These are phyloP conservation scores for Colletotrichum gigasporum DNA, from an alignment of 2,329 filamentous ascomycete species.

Conservation along the genomic window DNA sequence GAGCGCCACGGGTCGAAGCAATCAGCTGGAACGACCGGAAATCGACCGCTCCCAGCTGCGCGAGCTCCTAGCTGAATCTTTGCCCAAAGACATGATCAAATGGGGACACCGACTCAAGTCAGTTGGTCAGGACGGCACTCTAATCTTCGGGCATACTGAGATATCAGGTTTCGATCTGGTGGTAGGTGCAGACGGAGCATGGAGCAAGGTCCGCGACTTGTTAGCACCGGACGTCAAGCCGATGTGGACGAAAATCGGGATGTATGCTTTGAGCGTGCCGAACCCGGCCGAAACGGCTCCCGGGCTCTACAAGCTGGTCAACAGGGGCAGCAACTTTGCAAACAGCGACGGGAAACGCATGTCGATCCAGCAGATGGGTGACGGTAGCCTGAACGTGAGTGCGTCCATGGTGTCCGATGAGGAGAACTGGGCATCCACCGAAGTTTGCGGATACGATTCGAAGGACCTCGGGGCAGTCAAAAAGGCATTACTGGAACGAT, in stretches of 20 bases:
- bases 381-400: conserved; percentile 55
- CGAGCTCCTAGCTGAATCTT: conserved; percentile 53
- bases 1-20: conserved; percentile 31
- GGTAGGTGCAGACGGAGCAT: conserved; percentile 48
- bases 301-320: conserved; percentile 53
- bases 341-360: conserved; percentile 52
- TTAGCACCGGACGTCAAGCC: conserved; percentile 50
- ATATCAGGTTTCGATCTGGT: conserved; percentile 49
- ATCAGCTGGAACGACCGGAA: conserved; percentile 55
- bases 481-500: conserved; percentile 46
- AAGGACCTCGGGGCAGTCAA: conserved; percentile 48
- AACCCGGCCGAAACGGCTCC: conserved; percentile 52
- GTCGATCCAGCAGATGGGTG: conserved; percentile 52
- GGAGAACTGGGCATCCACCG: conserved; percentile 45
- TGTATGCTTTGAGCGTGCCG: conserved; percentile 52
- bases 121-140: conserved; percentile 43
- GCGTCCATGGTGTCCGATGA: conserved; percentile 48
- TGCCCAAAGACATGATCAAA: conserved; percentile 53
- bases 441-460: conserved; percentile 55
- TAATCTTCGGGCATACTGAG: conserved; percentile 49
- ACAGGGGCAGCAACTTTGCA: conserved; percentile 57
- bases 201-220: conserved; percentile 47
- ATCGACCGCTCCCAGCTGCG: conserved; percentile 60
- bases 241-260: conserved; percentile 54
- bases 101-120: conserved; percentile 56